These are phyloP conservation scores for Coemansia sp. DNA, from an alignment of 192 early-diverging fungal genomes.

Conservation along the genomic window DNA sequence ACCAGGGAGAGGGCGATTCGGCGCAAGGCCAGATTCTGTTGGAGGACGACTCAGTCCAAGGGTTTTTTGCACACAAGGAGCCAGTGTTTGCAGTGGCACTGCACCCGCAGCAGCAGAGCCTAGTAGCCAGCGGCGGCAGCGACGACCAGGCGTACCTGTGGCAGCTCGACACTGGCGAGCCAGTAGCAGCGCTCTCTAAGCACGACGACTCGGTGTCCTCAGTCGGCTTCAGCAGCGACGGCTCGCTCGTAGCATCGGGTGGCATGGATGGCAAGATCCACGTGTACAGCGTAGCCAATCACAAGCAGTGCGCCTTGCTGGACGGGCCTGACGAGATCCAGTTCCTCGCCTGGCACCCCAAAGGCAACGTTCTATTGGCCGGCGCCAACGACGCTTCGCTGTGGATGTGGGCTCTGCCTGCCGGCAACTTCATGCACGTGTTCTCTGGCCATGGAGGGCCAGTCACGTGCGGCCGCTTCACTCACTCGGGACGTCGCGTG, in stretches of 20 bases:
- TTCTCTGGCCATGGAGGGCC: conserved; percentile 85
- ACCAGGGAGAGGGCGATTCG: too few relatives aligned
- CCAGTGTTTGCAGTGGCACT: conserved; percentile 84
- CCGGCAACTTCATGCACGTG: conserved; percentile 88
- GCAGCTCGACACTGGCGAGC: conserved; percentile 78
- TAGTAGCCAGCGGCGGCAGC: conserved; percentile 83
- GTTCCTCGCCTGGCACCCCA: conserved; percentile 97
- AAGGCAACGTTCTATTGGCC: conserved; percentile 86
- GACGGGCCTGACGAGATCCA: conserved; percentile 91
- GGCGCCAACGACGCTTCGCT: conserved; percentile 83
- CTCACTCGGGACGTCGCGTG: conserved; percentile 84
- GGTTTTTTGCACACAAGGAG: conserved; percentile 88
- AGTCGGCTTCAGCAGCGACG: conserved; percentile 79
- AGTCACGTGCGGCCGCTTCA: conserved; percentile 85
- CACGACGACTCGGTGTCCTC: conserved; percentile 87
- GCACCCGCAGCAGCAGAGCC: conserved; percentile 65
- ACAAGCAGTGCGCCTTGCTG: conserved; percentile 45
- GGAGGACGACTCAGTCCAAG: conserved; percentile 84
- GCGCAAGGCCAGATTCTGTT: conserved; percentile 23
- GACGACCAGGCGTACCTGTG: conserved; percentile 92
- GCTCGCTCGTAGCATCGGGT: conserved; percentile 80
- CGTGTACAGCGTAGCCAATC: conserved; percentile 35
- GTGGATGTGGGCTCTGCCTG: conserved; percentile 96
- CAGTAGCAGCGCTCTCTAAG: conserved; percentile 60
- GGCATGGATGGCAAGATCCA: conserved; percentile 95